Percentiles rank a stretch among this genome's conserved stretches.
phyloP scores from a whole-genome alignment of 768 basidiomycete genomes.

The Rossbeevera mucosa region DNA sequence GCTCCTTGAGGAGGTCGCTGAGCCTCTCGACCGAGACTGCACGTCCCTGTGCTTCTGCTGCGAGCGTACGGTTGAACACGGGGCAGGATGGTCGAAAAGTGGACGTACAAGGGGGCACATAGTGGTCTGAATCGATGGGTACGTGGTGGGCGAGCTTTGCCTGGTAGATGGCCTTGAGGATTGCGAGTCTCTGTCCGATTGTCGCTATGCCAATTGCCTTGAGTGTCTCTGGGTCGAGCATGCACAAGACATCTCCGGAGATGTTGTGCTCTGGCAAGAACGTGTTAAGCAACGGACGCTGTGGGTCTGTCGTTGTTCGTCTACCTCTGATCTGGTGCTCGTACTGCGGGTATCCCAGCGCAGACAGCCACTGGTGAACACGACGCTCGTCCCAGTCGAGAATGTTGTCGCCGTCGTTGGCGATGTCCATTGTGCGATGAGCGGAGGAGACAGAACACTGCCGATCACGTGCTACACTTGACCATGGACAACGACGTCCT shows the following conservation, averaged over 20 bases:
- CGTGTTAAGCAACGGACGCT: slow-evolving; percentile 3
- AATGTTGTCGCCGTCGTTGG: slow-evolving; percentile 33
- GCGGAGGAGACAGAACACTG: slow-evolving; percentile 5
- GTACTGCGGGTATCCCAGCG: slow-evolving; percentile 82
- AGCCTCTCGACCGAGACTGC: slow-evolving; percentile 61
- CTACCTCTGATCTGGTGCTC: slow-evolving; percentile 75
- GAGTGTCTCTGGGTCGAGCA: slow-evolving; percentile 79
- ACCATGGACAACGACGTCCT: slow-evolving; percentile 44
- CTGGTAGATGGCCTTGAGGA: slow-evolving; percentile 89
- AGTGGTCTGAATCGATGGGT: slow-evolving; percentile 78
- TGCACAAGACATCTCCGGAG: slow-evolving; percentile 82
- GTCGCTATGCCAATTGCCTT: slow-evolving; percentile 85
- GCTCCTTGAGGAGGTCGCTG: slow-evolving; percentile 63
- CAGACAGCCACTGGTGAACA: slow-evolving; percentile 74
- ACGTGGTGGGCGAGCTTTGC: slow-evolving; percentile 82
- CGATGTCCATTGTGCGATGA: slow-evolving; percentile 28
- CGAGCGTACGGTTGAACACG: neutral
- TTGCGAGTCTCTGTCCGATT: slow-evolving; percentile 86
- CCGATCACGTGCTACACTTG: slow-evolving; percentile 19
- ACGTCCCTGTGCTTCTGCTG: slow-evolving; percentile 59
- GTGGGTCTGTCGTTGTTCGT: neutral
- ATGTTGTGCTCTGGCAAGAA: slow-evolving; percentile 74
- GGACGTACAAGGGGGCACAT: slow-evolving; percentile 81
- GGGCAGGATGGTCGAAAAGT: neutral
- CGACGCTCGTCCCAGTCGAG: slow-evolving; percentile 71